Base-by-base conservation (phyloP, 2,329 filamentous ascomycete species). In the Penicillium sp. region DNA sequence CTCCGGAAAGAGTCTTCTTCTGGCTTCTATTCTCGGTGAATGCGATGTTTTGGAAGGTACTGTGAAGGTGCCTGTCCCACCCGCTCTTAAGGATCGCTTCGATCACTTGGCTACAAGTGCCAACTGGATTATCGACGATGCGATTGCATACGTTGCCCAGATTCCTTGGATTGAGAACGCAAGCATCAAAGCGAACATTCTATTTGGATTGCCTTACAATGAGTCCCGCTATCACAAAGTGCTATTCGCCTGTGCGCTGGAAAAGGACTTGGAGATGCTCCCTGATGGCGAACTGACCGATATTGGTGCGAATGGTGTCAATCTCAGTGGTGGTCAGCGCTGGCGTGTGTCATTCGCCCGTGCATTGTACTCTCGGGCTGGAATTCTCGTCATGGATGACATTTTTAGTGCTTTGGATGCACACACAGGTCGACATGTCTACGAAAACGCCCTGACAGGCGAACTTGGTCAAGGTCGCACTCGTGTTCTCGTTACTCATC, bases 121-220 rank as follows among this genome's bases (percentile, higher is more conserved):
- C 84, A 68, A 54, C 43, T 68, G 79, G 33, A 63, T 54, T 27
- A 67, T 68, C 22, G 64, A 66, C 26, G 65, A 62, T 1, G 83
- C 88, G 1, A 82, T 92, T 48, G 90, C 90, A 0, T 93, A 87
- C 64, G 88, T 93, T 33, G 85, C 88, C 1, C 90, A 93, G 68
- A 91, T 89, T 8, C 90, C 90, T 0, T 95, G 90, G 90, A 90
- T 95, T 49, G 90, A 93, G 68, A 93, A 93, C 65, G 89, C 88
- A 1, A 89, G 86, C 6, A 87, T 96, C 59, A 86, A 83, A 55
- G 87, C 91, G 45, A 96, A 95, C 64, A 89, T 95, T 50, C 72
- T 91, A 0, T 95, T 93, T 60, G 90, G 90, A 0, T 77, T 93
- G 2, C 90, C 90, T 0, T 83, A 82, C 29, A 84, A 91, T 54